Base-by-base conservation (phyloP, 768 basidiomycete genomes). In the Zangia roseola region DNA sequence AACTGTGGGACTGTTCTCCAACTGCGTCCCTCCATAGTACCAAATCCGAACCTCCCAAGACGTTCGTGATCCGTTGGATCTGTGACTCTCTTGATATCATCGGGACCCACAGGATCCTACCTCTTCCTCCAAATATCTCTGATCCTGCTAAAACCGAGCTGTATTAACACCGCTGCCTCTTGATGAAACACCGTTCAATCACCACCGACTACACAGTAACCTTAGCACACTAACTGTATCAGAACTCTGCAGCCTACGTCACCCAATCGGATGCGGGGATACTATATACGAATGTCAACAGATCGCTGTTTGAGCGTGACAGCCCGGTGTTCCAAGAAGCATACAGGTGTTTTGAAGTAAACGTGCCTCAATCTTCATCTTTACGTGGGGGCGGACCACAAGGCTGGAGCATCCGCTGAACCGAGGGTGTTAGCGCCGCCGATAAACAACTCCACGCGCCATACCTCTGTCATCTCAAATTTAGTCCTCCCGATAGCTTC, bases 391-490 rank as follows among this genome's bases (percentile, higher is more conserved):
- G 92, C 26, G 91, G 91, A 0, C 93, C 94, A 61, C 93, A 95
- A 16, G 94, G 94, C 64, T 94, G 92, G 16, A 97, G 78, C 92
- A 94, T 94, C 46, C 87, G 81, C 93, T 95, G 47, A 33, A 51
- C 23, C 28, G 31, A 39, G 6, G 17, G 24, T 19, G 48, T 63
- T 10, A 59, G 70, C 61, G 24, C 71, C 71, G 19, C 4, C 30
- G 25, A 46, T 42, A 26, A 19, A 31, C 16, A 10, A 7, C 5
- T 13, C 17, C 6, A 26, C 19, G 19, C 44, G 12, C 33, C 65
- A 17, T 50, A 94, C 95, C 87, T 98, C 94, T 1, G 90, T 85
- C 86, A 97, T 87, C 73, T 99, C 95, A 63, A 97, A 97, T 63
- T 82, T 92, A 3, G 85, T 75, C 36, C 97, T 74, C 9, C 91